Percentiles rank a stretch among this genome's conserved stretches.
Conservation (phyloP, 2,329 filamentous ascomycete genomes). For the Paecilomyces dactylethromorphus region DNA sequence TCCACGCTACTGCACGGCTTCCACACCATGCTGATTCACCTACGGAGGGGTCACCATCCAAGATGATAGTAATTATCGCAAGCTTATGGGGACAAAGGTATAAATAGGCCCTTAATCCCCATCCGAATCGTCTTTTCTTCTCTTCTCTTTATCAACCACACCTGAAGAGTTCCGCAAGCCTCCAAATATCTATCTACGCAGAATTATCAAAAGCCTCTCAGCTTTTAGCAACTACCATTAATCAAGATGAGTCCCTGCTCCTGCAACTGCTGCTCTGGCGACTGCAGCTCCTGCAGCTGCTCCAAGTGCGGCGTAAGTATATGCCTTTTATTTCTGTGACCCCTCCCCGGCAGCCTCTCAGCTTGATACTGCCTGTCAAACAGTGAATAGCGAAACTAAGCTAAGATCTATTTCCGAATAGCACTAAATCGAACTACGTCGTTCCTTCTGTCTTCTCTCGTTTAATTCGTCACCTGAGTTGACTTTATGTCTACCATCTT, state of each 20-base stretch:
- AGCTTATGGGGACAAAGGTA: neutral
- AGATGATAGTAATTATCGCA: neutral
- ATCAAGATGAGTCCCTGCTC: slow-evolving; percentile 32
- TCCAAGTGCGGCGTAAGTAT: slow-evolving; percentile 26
- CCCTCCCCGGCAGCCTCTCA: too few relatives aligned
- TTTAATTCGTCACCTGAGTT: neutral
- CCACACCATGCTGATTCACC: neutral
- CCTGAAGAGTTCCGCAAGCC: neutral
- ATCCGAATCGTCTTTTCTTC: neutral
- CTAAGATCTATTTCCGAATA: neutral
- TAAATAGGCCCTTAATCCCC: neutral
- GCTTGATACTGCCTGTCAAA: too few relatives aligned
- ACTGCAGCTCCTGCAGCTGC: slow-evolving; percentile 34
- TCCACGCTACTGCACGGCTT: neutral
- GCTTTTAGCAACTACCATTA: slow-evolving; percentile 2
- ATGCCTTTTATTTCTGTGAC: neutral
- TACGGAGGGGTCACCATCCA: neutral
- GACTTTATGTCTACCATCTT: neutral
- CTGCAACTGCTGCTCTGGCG: slow-evolving; percentile 34
- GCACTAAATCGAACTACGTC: neutral
- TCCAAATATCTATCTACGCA: neutral
- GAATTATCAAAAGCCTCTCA: neutral
- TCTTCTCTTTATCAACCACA: neutral
- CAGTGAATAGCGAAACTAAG: neutral
- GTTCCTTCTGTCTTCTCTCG: neutral